A percentile compares a stretch with the other conserved stretches of the same genome.
Conservation (phyloP, 495 filamentous ascomycete species). For the Peziza echinospora region DNA sequence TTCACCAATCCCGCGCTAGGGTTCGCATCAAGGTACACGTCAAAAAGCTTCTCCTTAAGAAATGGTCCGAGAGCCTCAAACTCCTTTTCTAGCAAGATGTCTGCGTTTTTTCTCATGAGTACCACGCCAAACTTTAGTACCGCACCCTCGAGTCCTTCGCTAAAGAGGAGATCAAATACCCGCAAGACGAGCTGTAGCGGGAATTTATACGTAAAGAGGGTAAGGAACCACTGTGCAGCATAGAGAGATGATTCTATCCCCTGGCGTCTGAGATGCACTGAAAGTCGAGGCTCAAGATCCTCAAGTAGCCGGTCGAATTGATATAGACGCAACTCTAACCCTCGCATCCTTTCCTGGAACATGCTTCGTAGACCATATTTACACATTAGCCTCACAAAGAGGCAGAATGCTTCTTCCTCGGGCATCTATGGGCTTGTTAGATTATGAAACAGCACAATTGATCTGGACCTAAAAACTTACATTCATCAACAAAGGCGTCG, state of each 20-base stretch:
- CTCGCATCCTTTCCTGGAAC: constrained; percentile 91
- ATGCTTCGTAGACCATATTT: constrained; percentile 83
- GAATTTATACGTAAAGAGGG: constrained; percentile 96
- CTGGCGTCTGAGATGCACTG: constrained; percentile 78
- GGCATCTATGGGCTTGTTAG: constrained; percentile 43
- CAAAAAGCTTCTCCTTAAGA: constrained; percentile 82
- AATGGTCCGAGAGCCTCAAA: constrained; percentile 72
- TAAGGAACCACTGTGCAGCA: constrained; percentile 97
- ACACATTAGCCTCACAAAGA: constrained; percentile 88
- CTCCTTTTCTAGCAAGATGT: constrained; percentile 66
- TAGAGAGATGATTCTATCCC: constrained; percentile 81
- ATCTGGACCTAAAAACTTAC: constrained; percentile 29
- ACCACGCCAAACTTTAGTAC: constrained; percentile 87
- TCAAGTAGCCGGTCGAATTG: constrained; percentile 90
- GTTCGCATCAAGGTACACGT: constrained; percentile 86
- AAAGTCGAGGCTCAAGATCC: constrained; percentile 80
- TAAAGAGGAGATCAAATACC: constrained; percentile 90
- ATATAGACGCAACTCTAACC: constrained; percentile 77
- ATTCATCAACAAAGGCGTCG: constrained; percentile 93
- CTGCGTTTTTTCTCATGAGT: constrained; percentile 81
- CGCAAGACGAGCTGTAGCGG: constrained; percentile 87
- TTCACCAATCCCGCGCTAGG: constrained; percentile 72
- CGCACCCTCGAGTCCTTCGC: constrained; percentile 72
- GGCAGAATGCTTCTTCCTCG: constrained; percentile 86
- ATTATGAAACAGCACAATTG: not conserved